Conservation (phyloP, 176 grass and related monocot genomes). For the Paspalum notatum region DNA sequence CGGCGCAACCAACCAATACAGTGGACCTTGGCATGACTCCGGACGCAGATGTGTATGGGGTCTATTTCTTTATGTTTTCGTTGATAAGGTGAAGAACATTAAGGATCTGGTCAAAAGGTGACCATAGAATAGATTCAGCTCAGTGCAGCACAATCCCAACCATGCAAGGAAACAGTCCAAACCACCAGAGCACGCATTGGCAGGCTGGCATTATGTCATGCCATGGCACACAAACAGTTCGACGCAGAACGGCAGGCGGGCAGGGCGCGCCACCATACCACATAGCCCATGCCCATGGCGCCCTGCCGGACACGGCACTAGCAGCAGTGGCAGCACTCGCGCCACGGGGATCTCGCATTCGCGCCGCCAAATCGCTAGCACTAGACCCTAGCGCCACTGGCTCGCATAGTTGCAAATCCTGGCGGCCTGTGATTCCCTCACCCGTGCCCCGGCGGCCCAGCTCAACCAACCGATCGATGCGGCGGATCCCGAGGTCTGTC, state of each 20-base stretch:
- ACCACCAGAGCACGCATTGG: no score
- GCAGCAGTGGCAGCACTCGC: not conserved
- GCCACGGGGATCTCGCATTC: not conserved
- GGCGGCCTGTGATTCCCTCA: not conserved
- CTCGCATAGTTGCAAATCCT: not conserved
- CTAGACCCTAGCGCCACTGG: not conserved
- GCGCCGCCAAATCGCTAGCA: not conserved
- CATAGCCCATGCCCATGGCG: not conserved
- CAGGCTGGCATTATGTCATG: no score
- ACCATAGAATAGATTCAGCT: not conserved
- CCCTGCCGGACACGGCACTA: slow-evolving; percentile 13
- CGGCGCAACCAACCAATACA: not conserved
- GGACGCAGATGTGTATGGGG: not conserved
- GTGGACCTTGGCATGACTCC: not conserved
- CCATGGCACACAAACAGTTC: not conserved
- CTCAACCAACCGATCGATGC: not conserved
- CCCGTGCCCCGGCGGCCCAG: not conserved
- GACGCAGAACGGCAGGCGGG: not conserved
- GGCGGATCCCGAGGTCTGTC: slow-evolving; percentile 13
- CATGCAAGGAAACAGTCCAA: no score
- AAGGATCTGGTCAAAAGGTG: not conserved
- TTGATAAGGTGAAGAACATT: not conserved
- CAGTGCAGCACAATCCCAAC: not conserved
- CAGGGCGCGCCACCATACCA: not conserved
- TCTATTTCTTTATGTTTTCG: not conserved